Evolutionary conservation across 164 flowering plant genomes (phyloP), one percentile per base, ranked within the genome.

Genomic region (Pachysandra terminalis): DNA sequence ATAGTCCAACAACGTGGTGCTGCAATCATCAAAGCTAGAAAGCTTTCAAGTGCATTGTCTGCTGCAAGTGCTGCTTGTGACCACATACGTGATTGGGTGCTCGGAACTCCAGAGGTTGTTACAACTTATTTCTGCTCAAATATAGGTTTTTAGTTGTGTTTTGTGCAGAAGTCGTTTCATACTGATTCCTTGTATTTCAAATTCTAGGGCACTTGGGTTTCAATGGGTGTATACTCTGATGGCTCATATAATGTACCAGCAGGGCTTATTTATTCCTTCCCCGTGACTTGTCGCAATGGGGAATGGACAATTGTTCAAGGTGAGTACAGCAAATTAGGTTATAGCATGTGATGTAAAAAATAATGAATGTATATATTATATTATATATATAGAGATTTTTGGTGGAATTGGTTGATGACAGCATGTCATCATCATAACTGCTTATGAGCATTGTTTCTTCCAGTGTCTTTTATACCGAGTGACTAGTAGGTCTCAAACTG

Each of bases 1-100:
- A 95, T 87, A 45, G 99, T 95, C 55, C 99, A 95, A 75, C 99
- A 95, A 73, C 96, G 99, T 70, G 99, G 99, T 76, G 98, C 98
- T 81, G 99, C 99, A 37, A 95, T 95, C 64, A 95, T 95, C 80
- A 90, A 95, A 67, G 99, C 99, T 28, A 75, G 98, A 59, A 95
- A 95, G 84, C 82, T 95, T 25, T 95, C 99, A 0, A 95, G 99
- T 89, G 99, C 99, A 19, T 68, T 95, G 52, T 95, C 99, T 76
- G 99, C 99, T 83, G 99, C 99, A 55, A 95, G 99, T 61, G 67
- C 97, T 81, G 99, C 99, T 73, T 92, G 98, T 80, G n/a, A n/a
- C n/a, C n/a, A n/a, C n/a, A n/a, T n/a, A n/a, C n/a, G n/a, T n/a
- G n/a, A n/a, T n/a, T n/a, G n/a, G n/a, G n/a, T n/a, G n/a, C n/a